Evolutionary conservation across 441 rosid species (phyloP), one percentile per base, ranked within the genome.

Genomic region (Sinapis alba): DNA sequence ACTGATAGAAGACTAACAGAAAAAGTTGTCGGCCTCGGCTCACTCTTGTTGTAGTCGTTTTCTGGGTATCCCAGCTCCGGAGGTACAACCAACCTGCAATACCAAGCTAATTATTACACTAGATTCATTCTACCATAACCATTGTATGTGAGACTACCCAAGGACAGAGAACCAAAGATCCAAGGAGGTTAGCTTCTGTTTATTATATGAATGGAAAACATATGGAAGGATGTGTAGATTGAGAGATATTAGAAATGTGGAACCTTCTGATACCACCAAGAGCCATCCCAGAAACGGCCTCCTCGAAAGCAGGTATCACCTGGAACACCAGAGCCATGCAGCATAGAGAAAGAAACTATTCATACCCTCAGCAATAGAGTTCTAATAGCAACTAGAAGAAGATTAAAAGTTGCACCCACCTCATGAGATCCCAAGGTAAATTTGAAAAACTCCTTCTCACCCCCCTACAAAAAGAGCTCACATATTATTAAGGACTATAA

Each of bases 241-340:
- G 23, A 53, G 12, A 41, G 6, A 30, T 9, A 34, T 36, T 24
- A 36, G 19, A 36, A 60, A 61, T 56, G 26, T 5, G 4, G 13
- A 43, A 95, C 99, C 98, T 95, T 86, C 98, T 87, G 79, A 95
- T 78, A 34, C 98, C 94, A 71, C 97, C 98, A 21, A 78, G 67
- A 71, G 98, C 86, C 98, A 93, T 93, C 82, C 98, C 97, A n/a
- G 88, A 80, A 76, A 93, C 87, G 59, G 98, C 99, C 81, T 95
- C 98, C 80, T 93, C 98, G 63, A 95, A 91, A 57, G 99, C 99
- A 16, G 95, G 98, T 77, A 95, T 93, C 60, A 93, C 99, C 99
- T 95, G 80, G 65, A 47, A 78, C 36, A 82, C 41, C 66, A 67
- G 47, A 76, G 50, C 68, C 71, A 79, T 41, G 50, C 26, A 79